Percentiles rank a stretch among this genome's conserved stretches.
Conservation (phyloP, 129 eudicot genomes). For the Lactuca sativa region DNA sequence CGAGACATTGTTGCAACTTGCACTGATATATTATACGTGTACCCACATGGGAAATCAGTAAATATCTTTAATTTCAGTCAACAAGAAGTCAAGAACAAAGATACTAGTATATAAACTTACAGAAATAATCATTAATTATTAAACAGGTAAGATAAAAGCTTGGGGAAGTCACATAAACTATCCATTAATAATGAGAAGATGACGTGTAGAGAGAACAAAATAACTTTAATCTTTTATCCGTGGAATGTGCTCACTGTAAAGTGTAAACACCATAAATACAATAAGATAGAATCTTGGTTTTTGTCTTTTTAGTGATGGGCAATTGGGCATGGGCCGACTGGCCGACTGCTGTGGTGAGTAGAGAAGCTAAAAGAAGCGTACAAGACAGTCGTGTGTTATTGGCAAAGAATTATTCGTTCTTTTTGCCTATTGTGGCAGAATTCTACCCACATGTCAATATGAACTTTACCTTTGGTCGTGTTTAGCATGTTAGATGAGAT, state of each 20-base stretch:
- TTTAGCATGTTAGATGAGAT: too few species aligned
- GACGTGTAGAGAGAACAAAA: background rate
- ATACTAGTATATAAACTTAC: background rate
- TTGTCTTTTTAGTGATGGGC: background rate
- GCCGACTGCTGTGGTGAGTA: background rate
- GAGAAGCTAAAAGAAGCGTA: slow-evolving; percentile 25
- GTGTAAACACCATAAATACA: background rate
- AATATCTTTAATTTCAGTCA: slow-evolving; percentile 1
- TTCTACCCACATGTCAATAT: background rate
- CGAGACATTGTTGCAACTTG: slow-evolving; percentile 29
- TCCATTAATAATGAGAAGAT: slow-evolving; percentile 3
- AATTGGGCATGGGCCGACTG: too few species aligned
- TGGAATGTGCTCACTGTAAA: background rate
- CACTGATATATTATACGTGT: slow-evolving; percentile 23
- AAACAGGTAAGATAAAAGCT: background rate
- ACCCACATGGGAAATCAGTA: slow-evolving; percentile 34
- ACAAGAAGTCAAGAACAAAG: background rate
- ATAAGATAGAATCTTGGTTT: slow-evolving; percentile 26
- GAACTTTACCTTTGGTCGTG: background rate
- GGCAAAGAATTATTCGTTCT: slow-evolving; percentile 33
- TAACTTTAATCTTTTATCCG: slow-evolving; percentile 9
- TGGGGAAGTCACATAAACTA: slow-evolving; percentile 6
- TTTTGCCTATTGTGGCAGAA: slow-evolving; percentile 2
- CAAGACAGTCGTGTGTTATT: slow-evolving; percentile 14
- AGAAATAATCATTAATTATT: background rate